Evolutionary conservation across 2,329 filamentous ascomycete genomes (phyloP).

Genomic region (Aureobasidium leucospermi): DNA sequence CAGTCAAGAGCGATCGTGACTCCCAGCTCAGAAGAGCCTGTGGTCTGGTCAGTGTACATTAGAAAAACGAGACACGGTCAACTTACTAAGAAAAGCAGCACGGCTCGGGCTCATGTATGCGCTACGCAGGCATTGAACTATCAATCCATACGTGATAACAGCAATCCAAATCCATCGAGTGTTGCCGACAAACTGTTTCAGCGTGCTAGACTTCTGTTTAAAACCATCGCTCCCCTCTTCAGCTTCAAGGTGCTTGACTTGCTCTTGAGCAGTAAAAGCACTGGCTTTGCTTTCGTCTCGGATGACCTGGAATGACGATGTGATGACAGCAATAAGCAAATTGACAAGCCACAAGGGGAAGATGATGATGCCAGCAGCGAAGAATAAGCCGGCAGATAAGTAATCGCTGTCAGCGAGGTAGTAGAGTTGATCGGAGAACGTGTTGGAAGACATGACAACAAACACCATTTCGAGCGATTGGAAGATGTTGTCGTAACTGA

Average conservation of each 20-base stretch:
- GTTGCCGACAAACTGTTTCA: constrained; percentile 69
- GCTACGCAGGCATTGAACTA: constrained; percentile 71
- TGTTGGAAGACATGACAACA: constrained; percentile 97
- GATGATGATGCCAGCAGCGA: constrained; percentile 68
- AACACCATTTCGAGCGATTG: constrained; percentile 92
- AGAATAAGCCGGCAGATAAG: constrained; percentile 72
- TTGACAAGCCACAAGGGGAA: constrained; percentile 96
- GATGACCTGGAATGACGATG: constrained; percentile 96
- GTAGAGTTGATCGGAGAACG: constrained; percentile 91
- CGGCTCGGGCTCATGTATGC: constrained; percentile 61
- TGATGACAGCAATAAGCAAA: constrained; percentile 91
- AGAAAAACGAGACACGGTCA: not conserved
- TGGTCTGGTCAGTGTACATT: not conserved
- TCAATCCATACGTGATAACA: constrained; percentile 71
- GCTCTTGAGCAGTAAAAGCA: constrained; percentile 76
- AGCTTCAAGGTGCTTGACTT: constrained; percentile 31
- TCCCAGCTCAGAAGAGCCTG: constrained; percentile 54
- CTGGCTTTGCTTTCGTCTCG: constrained; percentile 91
- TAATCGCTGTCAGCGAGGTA: constrained; percentile 89
- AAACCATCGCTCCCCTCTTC: constrained; percentile 31
- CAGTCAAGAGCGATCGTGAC: constrained; percentile 72
- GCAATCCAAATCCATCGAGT: constrained; percentile 71
- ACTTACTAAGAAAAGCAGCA: constrained; percentile 55
- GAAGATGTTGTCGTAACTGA: constrained; percentile 91
- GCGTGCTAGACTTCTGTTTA: constrained; percentile 37